Evolutionary conservation across 2,329 filamentous ascomycete genomes (phyloP).

Genomic region (Scedosporium apiospermum): DNA sequence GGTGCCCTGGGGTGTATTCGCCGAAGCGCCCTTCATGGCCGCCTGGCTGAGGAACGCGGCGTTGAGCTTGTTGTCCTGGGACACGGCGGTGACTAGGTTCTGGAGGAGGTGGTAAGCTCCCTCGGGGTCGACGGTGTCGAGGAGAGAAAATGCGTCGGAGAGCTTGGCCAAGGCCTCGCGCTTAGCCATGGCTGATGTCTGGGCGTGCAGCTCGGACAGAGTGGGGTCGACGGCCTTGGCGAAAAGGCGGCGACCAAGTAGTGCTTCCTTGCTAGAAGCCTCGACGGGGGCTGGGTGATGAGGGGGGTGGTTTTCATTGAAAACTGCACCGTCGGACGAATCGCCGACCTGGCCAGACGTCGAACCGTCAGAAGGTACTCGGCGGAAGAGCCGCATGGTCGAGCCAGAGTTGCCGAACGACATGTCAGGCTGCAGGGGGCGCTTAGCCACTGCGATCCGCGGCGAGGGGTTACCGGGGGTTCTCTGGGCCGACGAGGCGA

Average conservation of each 20-base stretch:
- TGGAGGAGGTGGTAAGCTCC: slow-evolving; percentile 80
- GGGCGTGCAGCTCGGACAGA: slow-evolving; percentile 78
- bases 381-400: slow-evolving; percentile 82
- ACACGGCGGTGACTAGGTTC: slow-evolving; percentile 63
- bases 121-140: slow-evolving; percentile 84
- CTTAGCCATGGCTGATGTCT: slow-evolving; percentile 57
- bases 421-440: slow-evolving; percentile 79
- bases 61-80: slow-evolving; percentile 57
- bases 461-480: slow-evolving; percentile 29
- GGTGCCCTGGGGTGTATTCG: slow-evolving; percentile 39
- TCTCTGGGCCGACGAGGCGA: slow-evolving; percentile 3
- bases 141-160: slow-evolving; percentile 73
- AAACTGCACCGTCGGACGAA: slow-evolving; percentile 31
- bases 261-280: slow-evolving; percentile 66
- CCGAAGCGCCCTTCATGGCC: background rate
- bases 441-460: slow-evolving; percentile 44
- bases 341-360: slow-evolving; percentile 28
- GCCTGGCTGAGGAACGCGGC: slow-evolving; percentile 29
- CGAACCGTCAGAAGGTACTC: slow-evolving; percentile 65
- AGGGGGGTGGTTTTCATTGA: slow-evolving; percentile 57
- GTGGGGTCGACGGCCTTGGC: slow-evolving; percentile 72
- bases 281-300: slow-evolving; percentile 35
- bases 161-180: slow-evolving; percentile 75
- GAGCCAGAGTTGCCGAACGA: slow-evolving; percentile 91
- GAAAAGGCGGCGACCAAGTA: slow-evolving; percentile 74